These are phyloP conservation scores for Microcyclosporella mali DNA, from an alignment of 2,329 filamentous ascomycete genomes.

Conservation along the genomic window DNA sequence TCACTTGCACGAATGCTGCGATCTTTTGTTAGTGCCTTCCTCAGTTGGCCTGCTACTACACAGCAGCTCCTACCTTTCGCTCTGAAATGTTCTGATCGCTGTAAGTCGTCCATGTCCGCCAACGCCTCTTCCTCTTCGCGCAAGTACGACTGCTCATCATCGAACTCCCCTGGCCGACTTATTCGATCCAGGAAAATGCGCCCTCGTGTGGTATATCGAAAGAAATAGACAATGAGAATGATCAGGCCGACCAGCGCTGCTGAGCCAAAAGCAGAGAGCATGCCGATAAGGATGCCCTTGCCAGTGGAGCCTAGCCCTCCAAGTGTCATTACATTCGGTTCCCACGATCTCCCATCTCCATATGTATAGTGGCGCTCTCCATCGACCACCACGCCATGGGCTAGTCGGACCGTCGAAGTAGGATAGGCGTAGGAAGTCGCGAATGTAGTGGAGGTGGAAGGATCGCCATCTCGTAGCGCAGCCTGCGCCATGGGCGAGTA, in stretches of 20 bases:
- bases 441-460: slow-evolving; percentile 8
- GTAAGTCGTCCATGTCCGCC: slow-evolving; percentile 91
- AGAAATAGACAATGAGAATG: slow-evolving; percentile 81
- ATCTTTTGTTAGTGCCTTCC: slow-evolving; percentile 19
- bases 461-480: slow-evolving; percentile 18
- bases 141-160: slow-evolving; percentile 92
- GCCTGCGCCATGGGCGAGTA: slow-evolving; percentile 22
- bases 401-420: slow-evolving; percentile 3
- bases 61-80: slow-evolving; percentile 68
- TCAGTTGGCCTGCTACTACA: neutral
- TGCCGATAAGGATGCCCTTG: slow-evolving; percentile 84
- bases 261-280: slow-evolving; percentile 89
- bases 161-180: slow-evolving; percentile 88
- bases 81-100: slow-evolving; percentile 81
- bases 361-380: slow-evolving; percentile 4
- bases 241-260: slow-evolving; percentile 76
- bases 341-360: slow-evolving; percentile 5
- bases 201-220: slow-evolving; percentile 80
- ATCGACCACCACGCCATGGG: slow-evolving; percentile 3
- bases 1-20: slow-evolving; percentile 83
- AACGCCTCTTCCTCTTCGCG: slow-evolving; percentile 92
- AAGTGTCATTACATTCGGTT: slow-evolving; percentile 3
- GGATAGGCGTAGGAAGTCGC: slow-evolving; percentile 14
- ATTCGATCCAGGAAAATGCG: slow-evolving; percentile 91
- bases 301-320: slow-evolving; percentile 37